Evolutionary conservation across 2,329 filamentous ascomycete genomes (phyloP), one percentile per base, ranked within the genome.

Genomic region (Penicillium frequentans): DNA sequence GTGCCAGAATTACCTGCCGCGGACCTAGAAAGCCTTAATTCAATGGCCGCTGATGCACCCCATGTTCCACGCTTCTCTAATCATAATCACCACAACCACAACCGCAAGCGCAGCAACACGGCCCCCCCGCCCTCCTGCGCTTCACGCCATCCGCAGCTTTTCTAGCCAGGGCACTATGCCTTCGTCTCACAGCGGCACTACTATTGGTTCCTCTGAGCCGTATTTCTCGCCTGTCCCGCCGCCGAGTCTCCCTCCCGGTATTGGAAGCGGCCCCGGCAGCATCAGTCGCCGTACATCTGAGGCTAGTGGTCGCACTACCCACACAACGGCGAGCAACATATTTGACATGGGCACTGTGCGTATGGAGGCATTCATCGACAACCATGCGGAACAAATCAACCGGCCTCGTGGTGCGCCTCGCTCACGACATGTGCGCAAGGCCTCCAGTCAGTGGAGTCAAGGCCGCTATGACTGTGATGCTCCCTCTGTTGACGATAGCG

Each of bases 331-430:
- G 51, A 74, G 74, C 55, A 83, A 84, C 72, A 93, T 95, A 77
- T 95, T 95, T 69, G 92, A 96, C 66, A 90, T 96, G 56, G 92
- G 93, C 1, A 98, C 93, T 2, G 86, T 98, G 47, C 86, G 95
- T 27, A 98, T 99, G 93, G 93, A 98, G 74, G 95, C 95, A 0
- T 99, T 98, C 73, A 96, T 99, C 64, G 84, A 86, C 62, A 77
- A 78, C 33, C 71, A 73, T 11, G 70, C 64, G 1, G 63, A 66
- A 11, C 57, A 75, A 26, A 63, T 69, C 10, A 66, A 67, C 51
- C 70, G 71, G 29, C 59, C 68, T 16, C 66, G 68, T 33, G 42
- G 29, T 14, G 44, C 31, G 9, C 61, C 64, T 14, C 65, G 63
- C 19, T 45, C 55, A 14, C 64, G 67, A 52, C 68, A 74, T 55